Conservation (phyloP, 768 basidiomycete genomes). For the Mycena belliarum region DNA sequence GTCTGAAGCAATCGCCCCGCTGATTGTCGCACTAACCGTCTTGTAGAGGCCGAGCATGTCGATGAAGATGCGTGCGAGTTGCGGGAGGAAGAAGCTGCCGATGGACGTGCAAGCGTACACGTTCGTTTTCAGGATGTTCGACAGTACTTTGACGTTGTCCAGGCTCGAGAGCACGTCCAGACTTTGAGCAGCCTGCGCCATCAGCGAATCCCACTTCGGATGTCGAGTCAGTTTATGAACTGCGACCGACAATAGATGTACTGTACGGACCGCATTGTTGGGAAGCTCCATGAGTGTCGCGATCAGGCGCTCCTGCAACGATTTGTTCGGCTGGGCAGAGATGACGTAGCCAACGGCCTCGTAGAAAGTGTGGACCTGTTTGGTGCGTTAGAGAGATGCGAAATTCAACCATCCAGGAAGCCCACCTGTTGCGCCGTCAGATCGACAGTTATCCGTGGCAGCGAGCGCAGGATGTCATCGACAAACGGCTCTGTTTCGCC, state of each 20-base stretch:
- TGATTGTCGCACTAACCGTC: conserved; percentile 95
- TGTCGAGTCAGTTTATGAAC: background rate
- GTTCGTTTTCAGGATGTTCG: conserved; percentile 97
- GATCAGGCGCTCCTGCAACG: conserved; percentile 92
- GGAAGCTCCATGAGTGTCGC: conserved; percentile 95
- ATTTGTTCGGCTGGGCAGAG: conserved; percentile 96
- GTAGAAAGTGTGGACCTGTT: conserved; percentile 92
- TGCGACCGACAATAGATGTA: background rate
- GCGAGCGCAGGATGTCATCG: conserved; percentile 89
- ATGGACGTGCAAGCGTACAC: conserved; percentile 97
- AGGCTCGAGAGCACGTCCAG: conserved; percentile 87
- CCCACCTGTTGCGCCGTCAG: conserved; percentile 82
- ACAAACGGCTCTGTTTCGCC: conserved; percentile 97
- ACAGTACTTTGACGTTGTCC: conserved; percentile 95
- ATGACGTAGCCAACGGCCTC: conserved; percentile 99
- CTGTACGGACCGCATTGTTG: conserved; percentile 79
- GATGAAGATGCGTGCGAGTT: conserved; percentile 91
- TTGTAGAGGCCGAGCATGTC: conserved; percentile 99
- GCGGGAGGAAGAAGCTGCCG: conserved; percentile 94
- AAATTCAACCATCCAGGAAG: background rate
- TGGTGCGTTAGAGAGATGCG: background rate
- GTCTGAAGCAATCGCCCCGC: conserved; percentile 84
- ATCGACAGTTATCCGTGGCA: conserved; percentile 94
- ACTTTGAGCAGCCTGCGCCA: conserved; percentile 91
- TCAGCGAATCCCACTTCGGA: conserved; percentile 92